These are phyloP conservation scores for Trichomonascaceae sp. DNA, from an alignment of 1,139 yeast genomes.

Conservation along the genomic window DNA sequence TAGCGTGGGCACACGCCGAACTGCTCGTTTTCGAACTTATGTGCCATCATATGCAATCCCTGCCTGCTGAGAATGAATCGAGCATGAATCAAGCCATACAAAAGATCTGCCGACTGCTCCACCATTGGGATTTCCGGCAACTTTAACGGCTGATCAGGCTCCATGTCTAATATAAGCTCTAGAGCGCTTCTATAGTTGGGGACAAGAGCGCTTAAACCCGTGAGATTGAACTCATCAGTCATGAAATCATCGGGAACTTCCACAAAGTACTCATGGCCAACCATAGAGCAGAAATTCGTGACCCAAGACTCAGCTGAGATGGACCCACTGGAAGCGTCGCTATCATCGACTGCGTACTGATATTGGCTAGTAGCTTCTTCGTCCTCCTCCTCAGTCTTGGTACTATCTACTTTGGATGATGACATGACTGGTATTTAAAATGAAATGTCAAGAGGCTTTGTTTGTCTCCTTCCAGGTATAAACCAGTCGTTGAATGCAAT, in stretches of 20 bases:
- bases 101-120: slow-evolving; percentile 83
- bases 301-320: slow-evolving; percentile 59
- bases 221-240: slow-evolving; percentile 92
- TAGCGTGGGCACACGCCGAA: slow-evolving; percentile 93
- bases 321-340: slow-evolving; percentile 20
- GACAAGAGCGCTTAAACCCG: slow-evolving; percentile 79
- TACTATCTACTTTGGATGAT: slow-evolving; percentile 6
- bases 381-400: slow-evolving; percentile 12
- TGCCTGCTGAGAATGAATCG: slow-evolving; percentile 82
- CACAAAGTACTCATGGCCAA: slow-evolving; percentile 90
- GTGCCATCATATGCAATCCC: slow-evolving; percentile 93
- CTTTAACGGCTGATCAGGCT: slow-evolving; percentile 56
- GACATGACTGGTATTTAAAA: not conserved
- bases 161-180: slow-evolving; percentile 84
- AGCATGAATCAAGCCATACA: slow-evolving; percentile 93
- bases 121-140: slow-evolving; percentile 68
- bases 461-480: not conserved
- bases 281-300: slow-evolving; percentile 75
- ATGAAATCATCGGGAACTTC: slow-evolving; percentile 90
- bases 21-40: slow-evolving; percentile 80
- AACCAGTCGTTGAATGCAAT: not conserved
- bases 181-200: slow-evolving; percentile 90
- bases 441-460: not conserved
- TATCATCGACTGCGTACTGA: slow-evolving; percentile 8
- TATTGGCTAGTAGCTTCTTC: slow-evolving; percentile 12